These are phyloP conservation scores for Candida ficus DNA, from an alignment of 805 yeast species.

Conservation along the genomic window DNA sequence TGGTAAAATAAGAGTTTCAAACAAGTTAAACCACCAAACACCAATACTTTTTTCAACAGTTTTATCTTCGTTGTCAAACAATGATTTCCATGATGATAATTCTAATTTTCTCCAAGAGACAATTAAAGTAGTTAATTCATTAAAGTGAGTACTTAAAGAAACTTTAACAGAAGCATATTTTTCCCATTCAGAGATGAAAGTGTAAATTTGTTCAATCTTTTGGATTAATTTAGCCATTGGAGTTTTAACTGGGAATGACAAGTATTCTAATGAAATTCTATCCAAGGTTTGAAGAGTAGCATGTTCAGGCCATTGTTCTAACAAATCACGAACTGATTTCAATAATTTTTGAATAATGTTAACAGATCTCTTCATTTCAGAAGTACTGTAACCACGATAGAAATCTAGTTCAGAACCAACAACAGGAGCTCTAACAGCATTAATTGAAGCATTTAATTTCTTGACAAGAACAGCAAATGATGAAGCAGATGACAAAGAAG, in stretches of 20 bases:
- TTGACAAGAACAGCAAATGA: constrained; percentile 32
- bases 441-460: constrained; percentile 30
- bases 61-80: constrained; percentile 62
- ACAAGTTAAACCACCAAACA: constrained; percentile 89
- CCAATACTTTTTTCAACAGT: constrained; percentile 47
- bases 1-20: constrained; percentile 66
- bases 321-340: constrained; percentile 40
- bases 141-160: constrained; percentile 51
- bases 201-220: constrained; percentile 82
- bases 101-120: constrained; percentile 91
- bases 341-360: constrained; percentile 39
- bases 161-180: constrained; percentile 80
- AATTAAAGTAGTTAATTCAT: constrained; percentile 58
- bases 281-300: constrained; percentile 71
- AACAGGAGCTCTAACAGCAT: constrained; percentile 23
- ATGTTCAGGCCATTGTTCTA: constrained; percentile 90
- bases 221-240: constrained; percentile 76
- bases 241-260: constrained; percentile 53
- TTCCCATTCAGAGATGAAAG: constrained; percentile 87
- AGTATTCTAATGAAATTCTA: constrained; percentile 60
- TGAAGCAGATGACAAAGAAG: constrained; percentile 24
- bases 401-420: constrained; percentile 43
- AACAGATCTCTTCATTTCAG: constrained; percentile 60
- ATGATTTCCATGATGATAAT: constrained; percentile 74
- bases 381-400: constrained; percentile 56